Base-by-base conservation (phyloP, 345 rosid species). In the Sisymbrium altissimum region DNA sequence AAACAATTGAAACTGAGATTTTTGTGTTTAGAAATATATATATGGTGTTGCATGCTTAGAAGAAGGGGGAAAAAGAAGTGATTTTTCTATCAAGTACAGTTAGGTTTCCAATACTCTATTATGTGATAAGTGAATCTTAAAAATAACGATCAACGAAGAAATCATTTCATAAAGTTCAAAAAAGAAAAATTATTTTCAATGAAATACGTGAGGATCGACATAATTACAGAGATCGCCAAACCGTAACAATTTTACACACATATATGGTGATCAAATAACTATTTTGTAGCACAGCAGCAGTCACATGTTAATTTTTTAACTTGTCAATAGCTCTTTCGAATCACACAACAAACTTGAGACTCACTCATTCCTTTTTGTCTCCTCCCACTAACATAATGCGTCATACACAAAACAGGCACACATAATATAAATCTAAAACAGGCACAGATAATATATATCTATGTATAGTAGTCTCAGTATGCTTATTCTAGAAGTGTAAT, bases 301-400 rank as follows among this genome's bases (percentile, higher is more conserved):
- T 68, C 55, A 68, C 32, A 68, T 53, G 59, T 50, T 7, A n/a
- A n/a, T 21, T 5, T 32, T 29, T 44, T 9, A 61, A 61, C 27
- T 69, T 55, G 54, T 29, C 64, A 54, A 56, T 64, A 38, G 46
- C 9, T 44, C 17, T 45, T 55, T 70, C 57, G 54, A 55, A 77
- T 64, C 54, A 56, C 38, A 40, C 55, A 70, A 70, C 80, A 77
- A 70, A 46, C 76, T 77, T 77, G 72, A 64, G 39, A 6, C 50
- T 63, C 60, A 76, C 75, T 70, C 75, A 35, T 55, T 64, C 44
- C 79, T 70, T 70, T 70, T 63, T 70, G 75, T 46, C 74, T 54
- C 66, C 71, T 56, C 59, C 70, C 75, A 76, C 71, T 70, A 56
- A 70, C 75, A 54, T 63, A 69, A 63, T 69, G 79, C 58, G 64